Base-by-base conservation (phyloP, 768 basidiomycete genomes). In the Pisolithus tinctorius region DNA sequence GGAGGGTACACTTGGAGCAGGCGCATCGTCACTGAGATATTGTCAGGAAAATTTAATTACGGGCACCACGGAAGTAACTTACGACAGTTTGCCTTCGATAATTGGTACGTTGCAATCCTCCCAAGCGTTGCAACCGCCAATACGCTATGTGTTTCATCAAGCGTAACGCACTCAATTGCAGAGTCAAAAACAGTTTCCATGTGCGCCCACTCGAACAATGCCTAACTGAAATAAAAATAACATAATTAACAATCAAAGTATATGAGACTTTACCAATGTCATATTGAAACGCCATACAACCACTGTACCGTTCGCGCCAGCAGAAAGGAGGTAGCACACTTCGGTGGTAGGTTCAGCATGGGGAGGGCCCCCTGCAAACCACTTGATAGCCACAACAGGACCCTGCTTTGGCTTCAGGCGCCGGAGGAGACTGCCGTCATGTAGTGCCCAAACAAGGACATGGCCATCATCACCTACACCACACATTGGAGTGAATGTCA, bases 391-490 rank as follows among this genome's bases (percentile, higher is more conserved):
- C 0, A 45, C 29, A n/a, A 45, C 20, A 11, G 49, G 49, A 7
- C 49, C 49, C 44, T 50, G 40, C 36, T 45, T 45, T 44, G 42
- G 42, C 20, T 43, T 50, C 16, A 50, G 25, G 27, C 5, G 16
- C 29, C 20, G 34, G 9, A 26, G 26, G 31, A 44, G 14, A 5
- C 20, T 34, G 13, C 41, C 49, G 20, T 41, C 41, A 16, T 39
- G 20, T 10, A 50, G 20, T 9, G 41, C 25, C 49, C 49, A 50
- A 23, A 50, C 4, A 7, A 43, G 14, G 31, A 44, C 29, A 43
- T 50, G 49, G 20, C 49, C 26, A n/a, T 50, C 42, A 45, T 50
- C 49, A 26, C 40, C 49, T 50, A 17, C 30, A 38, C 6, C 9
- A 13, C 16, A 20, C 4, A 6, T 50, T 27, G 14, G 25, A 27